Base-by-base conservation (phyloP, 225 moss, liverwort and hornwort species). In the Climacium dendroides region DNA sequence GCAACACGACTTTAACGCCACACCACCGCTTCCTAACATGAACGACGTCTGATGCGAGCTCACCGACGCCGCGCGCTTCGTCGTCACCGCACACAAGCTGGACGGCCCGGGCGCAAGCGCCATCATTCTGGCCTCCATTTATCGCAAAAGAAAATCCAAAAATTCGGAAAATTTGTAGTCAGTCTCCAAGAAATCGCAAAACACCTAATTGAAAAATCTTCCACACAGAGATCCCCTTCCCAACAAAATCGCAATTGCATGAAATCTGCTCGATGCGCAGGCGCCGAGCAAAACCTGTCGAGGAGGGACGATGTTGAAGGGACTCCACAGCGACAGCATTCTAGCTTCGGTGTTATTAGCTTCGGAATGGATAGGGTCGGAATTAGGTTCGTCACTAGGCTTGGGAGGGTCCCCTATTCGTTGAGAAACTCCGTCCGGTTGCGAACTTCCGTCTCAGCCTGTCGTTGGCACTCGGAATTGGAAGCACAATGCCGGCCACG, bases 21-120 rank as follows among this genome's bases (percentile, higher is more conserved):
- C 79, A 57, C 89, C 78, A 61, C 87, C 81, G 69, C 87, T 90
- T 53, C 92, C 94, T 39, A 91, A 81, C 87, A 94, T 89, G 77
- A 92, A 94, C 76, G 83, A 91, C 70, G 88, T 92, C 89, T 87
- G 92, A 72, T 87, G 94, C 59, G 89, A 67, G 34, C 88, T 87
- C 73, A 63, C 75, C 32, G 59, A 74, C 54, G 76, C 80, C 61
- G 64, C 60, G 19, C 83, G 54, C 66, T 73, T 82, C 76, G 86
- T 79, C 37, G 87, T 75, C 53, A 37, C 82, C 65, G 77, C 74
- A 63, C 91, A 85, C 72, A 92, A 88, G 37, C 89, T 77, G 48
- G 87, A 86, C 87, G 78, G 50, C 58, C 79, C 85, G 12, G 87
- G 89, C 45, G 88, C 78, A 26, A 87, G 54, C 62, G 85, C 74